A percentile compares a stretch with the other conserved stretches of the same genome.
phyloP scores from a whole-genome alignment of 768 basidiomycete genomes.

The Suillus occidentalis region DNA sequence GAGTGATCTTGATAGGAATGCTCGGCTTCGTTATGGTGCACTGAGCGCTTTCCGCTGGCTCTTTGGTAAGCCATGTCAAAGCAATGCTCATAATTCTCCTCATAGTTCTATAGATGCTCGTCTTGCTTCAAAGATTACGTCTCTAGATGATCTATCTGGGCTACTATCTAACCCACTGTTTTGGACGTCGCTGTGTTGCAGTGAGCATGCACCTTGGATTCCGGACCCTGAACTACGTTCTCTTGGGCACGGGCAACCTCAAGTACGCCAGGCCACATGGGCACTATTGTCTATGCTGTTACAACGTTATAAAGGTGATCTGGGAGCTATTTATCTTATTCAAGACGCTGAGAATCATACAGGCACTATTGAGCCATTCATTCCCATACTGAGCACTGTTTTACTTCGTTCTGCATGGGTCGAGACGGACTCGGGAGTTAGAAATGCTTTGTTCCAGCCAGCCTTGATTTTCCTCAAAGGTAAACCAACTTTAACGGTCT shows the following conservation, averaged over 20 bases:
- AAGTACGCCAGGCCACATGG: slow-evolving; percentile 75
- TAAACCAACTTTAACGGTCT: slow-evolving; percentile 24
- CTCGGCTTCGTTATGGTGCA: slow-evolving; percentile 66
- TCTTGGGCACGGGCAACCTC: slow-evolving; percentile 68
- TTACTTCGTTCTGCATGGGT: slow-evolving; percentile 68
- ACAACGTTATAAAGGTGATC: slow-evolving; percentile 45
- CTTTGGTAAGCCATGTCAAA: slow-evolving; percentile 45
- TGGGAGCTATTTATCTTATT: slow-evolving; percentile 1
- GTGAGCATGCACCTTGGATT: slow-evolving; percentile 41
- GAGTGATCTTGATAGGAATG: slow-evolving; percentile 64
- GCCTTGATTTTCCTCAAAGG: slow-evolving; percentile 72
- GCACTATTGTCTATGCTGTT: slow-evolving; percentile 46
- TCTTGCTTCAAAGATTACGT: background rate
- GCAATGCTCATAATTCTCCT: background rate
- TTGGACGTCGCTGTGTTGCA: slow-evolving; percentile 60
- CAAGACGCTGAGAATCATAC: slow-evolving; percentile 11
- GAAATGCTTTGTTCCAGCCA: slow-evolving; percentile 66
- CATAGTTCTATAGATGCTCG: slow-evolving; percentile 11
- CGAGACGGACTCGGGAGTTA: slow-evolving; percentile 72
- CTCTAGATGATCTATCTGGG: slow-evolving; percentile 32
- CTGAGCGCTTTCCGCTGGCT: slow-evolving; percentile 67
- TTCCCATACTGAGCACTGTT: slow-evolving; percentile 53
- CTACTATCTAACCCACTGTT: slow-evolving; percentile 51
- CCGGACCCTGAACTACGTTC: slow-evolving; percentile 32
- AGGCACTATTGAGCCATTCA: slow-evolving; percentile 27